These are phyloP conservation scores for Mercurialis annua DNA, from an alignment of 345 rosid genomes.

Conservation along the genomic window DNA sequence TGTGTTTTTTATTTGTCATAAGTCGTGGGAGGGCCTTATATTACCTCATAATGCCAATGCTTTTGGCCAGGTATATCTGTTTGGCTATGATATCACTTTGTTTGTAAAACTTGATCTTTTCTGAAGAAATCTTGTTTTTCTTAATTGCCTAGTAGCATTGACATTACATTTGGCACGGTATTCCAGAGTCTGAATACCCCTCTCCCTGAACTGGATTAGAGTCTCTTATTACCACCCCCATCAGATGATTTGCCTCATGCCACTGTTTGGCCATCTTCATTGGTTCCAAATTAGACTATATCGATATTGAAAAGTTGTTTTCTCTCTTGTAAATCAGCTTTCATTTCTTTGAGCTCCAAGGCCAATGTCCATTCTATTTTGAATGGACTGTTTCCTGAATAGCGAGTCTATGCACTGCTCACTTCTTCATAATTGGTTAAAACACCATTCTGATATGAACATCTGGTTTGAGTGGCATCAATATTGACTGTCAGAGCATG, in stretches of 20 bases:
- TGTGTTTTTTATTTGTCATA: neutral
- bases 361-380: neutral
- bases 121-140: neutral
- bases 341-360: neutral
- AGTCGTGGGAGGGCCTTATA: neutral
- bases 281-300: neutral
- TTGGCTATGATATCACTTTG: neutral
- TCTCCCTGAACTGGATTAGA: neutral
- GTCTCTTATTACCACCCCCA: neutral
- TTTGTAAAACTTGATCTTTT: neutral
- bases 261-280: too few species aligned
- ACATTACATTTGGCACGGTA: neutral
- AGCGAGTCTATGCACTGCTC: too few species aligned
- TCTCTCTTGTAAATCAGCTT: too few species aligned
- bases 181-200: neutral
- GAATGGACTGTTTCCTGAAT: slow-evolving; percentile 2
- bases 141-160: neutral
- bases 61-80: neutral
- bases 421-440: too few species aligned
- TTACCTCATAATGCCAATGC: neutral
- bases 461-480: too few species aligned
- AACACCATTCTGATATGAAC: too few species aligned
- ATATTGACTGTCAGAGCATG: neutral
- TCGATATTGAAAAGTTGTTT: neutral
- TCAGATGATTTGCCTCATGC: neutral